phyloP scores from a whole-genome alignment of 805 yeast species.

The Myxozyma kluyveri region DNA sequence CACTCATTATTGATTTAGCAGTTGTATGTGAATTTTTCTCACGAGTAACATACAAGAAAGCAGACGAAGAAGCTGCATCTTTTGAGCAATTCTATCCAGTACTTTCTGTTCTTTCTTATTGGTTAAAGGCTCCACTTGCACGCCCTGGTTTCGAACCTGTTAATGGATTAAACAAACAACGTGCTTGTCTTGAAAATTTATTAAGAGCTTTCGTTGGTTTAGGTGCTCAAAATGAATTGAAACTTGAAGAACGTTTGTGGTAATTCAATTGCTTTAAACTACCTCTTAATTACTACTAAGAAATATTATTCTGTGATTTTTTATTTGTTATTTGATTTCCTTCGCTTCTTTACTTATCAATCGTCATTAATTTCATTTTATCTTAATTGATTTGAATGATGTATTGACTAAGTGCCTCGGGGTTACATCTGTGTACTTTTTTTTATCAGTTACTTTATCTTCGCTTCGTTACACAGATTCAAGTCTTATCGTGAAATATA shows the following conservation, averaged over 20 bases:
- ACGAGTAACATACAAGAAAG: conserved; percentile 74
- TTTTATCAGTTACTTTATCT: no score
- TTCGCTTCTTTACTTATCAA: no score
- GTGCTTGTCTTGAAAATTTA: conserved; percentile 87
- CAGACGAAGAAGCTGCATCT: conserved; percentile 44
- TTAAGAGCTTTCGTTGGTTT: conserved; percentile 86
- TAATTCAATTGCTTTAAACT: conserved; percentile 3
- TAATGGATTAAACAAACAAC: conserved; percentile 92
- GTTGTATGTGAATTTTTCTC: conserved; percentile 87
- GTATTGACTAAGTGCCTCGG: no score
- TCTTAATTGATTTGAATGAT: no score
- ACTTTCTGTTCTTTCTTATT: conserved; percentile 80
- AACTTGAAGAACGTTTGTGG: conserved; percentile 81
- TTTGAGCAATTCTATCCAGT: conserved; percentile 77
- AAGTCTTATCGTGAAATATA: no score
- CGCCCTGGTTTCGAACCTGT: conserved; percentile 87
- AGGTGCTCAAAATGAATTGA: conserved; percentile 84
- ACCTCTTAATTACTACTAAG: no score
- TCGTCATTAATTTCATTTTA: no score
- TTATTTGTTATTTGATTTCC: no score
- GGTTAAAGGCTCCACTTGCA: conserved; percentile 95
- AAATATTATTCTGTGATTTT: no score
- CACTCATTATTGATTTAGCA: conserved; percentile 86
- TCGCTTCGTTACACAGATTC: no score
- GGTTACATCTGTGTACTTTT: no score